phyloP scores from a whole-genome alignment of 192 early-diverging fungal genomes.

The Cladochytrium replicatum region DNA sequence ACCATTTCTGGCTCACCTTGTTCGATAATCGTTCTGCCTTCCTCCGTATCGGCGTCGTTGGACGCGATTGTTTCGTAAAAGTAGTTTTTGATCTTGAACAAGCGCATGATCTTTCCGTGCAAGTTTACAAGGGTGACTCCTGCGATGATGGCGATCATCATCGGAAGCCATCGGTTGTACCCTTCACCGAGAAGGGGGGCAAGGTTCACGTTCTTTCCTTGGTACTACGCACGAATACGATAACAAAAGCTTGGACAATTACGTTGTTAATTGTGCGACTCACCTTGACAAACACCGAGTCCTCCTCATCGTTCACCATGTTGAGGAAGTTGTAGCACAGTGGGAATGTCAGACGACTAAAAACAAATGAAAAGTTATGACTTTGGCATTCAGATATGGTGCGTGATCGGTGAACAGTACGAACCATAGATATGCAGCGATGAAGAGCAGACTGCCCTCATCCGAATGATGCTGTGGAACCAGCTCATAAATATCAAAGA shows the following conservation, averaged over 20 bases:
- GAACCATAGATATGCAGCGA: slow-evolving; percentile 85
- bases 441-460: slow-evolving; percentile 80
- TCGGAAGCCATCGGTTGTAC: slow-evolving; percentile 80
- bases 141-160: slow-evolving; percentile 72
- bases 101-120: slow-evolving; percentile 66
- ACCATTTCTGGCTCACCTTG: slow-evolving; percentile 33
- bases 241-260: background rate
- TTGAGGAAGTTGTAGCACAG: slow-evolving; percentile 94
- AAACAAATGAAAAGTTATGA: background rate
- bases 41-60: slow-evolving; percentile 17
- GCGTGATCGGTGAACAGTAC: slow-evolving; percentile 1
- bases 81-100: slow-evolving; percentile 39
- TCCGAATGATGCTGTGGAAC: slow-evolving; percentile 91
- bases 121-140: slow-evolving; percentile 69
- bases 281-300: slow-evolving; percentile 40
- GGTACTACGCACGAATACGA: slow-evolving; percentile 26
- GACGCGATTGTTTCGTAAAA: slow-evolving; percentile 22
- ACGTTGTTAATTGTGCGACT: background rate
- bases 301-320: slow-evolving; percentile 31
- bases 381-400: background rate
- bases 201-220: slow-evolving; percentile 61
- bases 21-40: slow-evolving; percentile 39
- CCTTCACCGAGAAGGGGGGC: slow-evolving; percentile 79
- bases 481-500: slow-evolving; percentile 81
- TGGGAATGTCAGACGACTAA: slow-evolving; percentile 43